phyloP scores from a whole-genome alignment of 2,329 filamentous ascomycete species.

The Dryadomyces quercivorus region DNA sequence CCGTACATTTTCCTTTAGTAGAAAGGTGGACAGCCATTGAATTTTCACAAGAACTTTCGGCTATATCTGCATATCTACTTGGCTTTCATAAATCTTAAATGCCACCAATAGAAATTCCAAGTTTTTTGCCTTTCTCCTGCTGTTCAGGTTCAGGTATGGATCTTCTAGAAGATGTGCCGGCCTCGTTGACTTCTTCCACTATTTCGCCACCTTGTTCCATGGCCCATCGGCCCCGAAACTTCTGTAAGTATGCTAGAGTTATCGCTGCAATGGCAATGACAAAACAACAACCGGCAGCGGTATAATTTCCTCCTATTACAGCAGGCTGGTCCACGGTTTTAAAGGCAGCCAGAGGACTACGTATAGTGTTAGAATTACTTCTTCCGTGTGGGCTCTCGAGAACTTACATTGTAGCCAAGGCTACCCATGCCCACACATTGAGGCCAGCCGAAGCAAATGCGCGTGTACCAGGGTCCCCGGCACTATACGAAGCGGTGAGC shows the following conservation, averaged over 20 bases:
- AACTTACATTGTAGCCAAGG: conserved; percentile 5
- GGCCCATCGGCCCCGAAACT: not conserved
- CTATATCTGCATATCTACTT: too few relatives aligned
- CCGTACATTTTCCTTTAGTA: too few relatives aligned
- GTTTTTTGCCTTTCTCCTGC: too few relatives aligned
- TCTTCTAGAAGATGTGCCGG: too few relatives aligned
- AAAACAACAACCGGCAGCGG: conserved; percentile 3
- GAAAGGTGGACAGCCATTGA: too few relatives aligned
- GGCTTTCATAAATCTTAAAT: too few relatives aligned
- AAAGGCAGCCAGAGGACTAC: conserved; percentile 3
- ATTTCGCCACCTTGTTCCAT: not conserved
- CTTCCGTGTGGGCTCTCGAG: not conserved
- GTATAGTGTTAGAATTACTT: not conserved
- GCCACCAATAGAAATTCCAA: too few relatives aligned
- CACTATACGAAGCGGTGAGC: not conserved
- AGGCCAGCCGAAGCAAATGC: conserved; percentile 7
- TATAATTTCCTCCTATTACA: conserved; percentile 7
- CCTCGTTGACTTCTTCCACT: too few relatives aligned
- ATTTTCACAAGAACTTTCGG: too few relatives aligned
- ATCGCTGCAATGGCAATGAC: not conserved
- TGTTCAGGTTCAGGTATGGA: too few relatives aligned
- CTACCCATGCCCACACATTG: conserved; percentile 7
- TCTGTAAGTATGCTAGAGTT: not conserved
- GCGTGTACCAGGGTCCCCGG: conserved; percentile 6
- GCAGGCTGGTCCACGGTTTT: conserved; percentile 9